Base-by-base conservation (phyloP, 495 filamentous ascomycete species). In the Tetracladium setigerum region DNA sequence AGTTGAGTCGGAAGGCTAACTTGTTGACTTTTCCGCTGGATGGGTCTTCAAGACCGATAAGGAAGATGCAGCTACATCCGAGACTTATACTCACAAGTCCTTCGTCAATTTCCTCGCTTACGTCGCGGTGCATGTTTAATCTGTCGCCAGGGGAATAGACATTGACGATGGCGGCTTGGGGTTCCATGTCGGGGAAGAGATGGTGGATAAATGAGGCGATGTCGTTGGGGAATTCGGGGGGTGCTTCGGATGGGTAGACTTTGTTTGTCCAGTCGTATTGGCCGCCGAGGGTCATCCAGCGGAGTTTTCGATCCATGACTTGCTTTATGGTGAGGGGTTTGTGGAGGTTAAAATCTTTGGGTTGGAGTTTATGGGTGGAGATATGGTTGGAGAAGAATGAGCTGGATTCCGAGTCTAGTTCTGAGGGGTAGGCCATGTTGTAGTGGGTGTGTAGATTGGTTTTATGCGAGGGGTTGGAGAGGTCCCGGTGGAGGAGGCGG, bases 241-340 rank as follows among this genome's bases (percentile, higher is more conserved):
- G 82, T 1, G 51, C 49, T 40, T 72, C 73, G 2, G 62, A 56
- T 0, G 89, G 88, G 60, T 96, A 95, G 22, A 73, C 65, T 57
- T 94, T 89, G 31, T 74, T 71, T 2, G 87, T 90, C 91, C 91
- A 95, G 64, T 97, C 84, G 65, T 97, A 95, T 58, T 96, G 89
- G 0, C 87, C 89, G 22, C 91, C 92, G 10, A 97, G 73, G 5
- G 91, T 95, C 12, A 95, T 76, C 92, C 91, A 96, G 38, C 88
- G 86, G 6, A 96, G 76, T 49, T 86, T 90, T 51, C 82, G 83
- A 30, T 81, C 71, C 2, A 95, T 68, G 35, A 84, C 72, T 47
- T 74, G 77, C 30, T 74, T 68, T 39, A 87, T 67, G 12, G 76
- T 69, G 6, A 96, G 64, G 2, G 84, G 72, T 36, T 80, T 83